Evolutionary conservation across 2,329 filamentous ascomycete genomes (phyloP), one percentile per base, ranked within the genome.

Genomic region (Colletotrichum sp.): DNA sequence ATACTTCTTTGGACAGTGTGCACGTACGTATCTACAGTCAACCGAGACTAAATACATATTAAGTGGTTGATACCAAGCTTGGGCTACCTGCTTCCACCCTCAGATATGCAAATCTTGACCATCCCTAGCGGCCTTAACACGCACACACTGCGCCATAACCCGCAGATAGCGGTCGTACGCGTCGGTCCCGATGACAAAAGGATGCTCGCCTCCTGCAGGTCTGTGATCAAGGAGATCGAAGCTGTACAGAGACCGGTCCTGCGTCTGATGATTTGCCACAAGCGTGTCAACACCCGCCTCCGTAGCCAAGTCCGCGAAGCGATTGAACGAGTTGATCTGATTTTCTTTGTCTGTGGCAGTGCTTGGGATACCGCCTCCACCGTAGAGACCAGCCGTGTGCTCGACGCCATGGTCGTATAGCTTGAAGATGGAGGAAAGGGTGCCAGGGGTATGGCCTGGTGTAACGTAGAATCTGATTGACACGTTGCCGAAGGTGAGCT

Each of bases 391-490:
- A 1, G 79, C 80, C 1, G 75, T 68, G n/a, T 81, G 78, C 66
- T 69, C 63, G 26, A 72, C 52, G 16, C 80, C 79, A 4, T 39
- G 39, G 16, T 81, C 79, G 16, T 73, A 74, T 0, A 81, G 74
- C 10, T 78, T 71, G 34, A 81, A 74, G 8, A 81, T 76, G 12
- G 80, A 68, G 3, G 79, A 80, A 16, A 80, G 24, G 24, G 78
- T 80, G 4, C 80, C 80, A 0, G 74, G 75, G 4, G 79, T 80
- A 57, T 82, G 80, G 7, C 80, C 80, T 0, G 80, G 80, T 14
- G 80, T 81, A 4, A 70, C 65, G 7, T 79, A 34, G 3, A 80
- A 72, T 28, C 65, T 77, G 21, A 79, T 52, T 1, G 79, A 68
- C 21, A 76, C 74, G 21, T 81, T 80, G 34, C 80, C 79, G n/a